A percentile compares a stretch with the other conserved stretches of the same genome.
These are phyloP conservation scores for Intubia oerlemansii DNA, from an alignment of 2,329 filamentous ascomycete genomes.

Conservation along the genomic window DNA sequence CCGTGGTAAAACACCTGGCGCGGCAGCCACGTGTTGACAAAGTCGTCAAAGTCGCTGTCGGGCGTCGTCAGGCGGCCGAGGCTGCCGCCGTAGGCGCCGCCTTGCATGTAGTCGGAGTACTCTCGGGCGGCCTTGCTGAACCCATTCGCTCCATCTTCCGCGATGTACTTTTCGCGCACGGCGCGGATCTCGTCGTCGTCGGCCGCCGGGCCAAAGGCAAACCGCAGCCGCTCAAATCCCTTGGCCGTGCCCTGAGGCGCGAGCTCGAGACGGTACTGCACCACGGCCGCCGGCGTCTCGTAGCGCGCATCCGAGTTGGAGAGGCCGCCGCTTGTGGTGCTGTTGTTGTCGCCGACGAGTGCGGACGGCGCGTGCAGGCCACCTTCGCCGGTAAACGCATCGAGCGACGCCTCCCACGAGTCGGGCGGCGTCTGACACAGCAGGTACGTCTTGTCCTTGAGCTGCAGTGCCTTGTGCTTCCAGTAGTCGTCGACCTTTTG, in stretches of 20 bases:
- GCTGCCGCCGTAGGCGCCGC: too few species aligned
- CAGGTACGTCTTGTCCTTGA: conserved; percentile 35
- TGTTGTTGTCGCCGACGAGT: too few species aligned
- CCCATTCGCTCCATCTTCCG: too few species aligned
- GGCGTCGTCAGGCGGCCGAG: conserved; percentile 29
- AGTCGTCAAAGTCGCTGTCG: conserved; percentile 31
- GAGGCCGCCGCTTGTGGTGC: too few species aligned
- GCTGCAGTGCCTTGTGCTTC: conserved; percentile 31
- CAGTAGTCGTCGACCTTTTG: conserved; percentile 34
- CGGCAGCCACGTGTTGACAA: conserved; percentile 36
- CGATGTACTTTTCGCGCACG: too few species aligned
- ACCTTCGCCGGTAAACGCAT: conserved; percentile 32
- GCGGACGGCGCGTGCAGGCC: conserved; percentile 29
- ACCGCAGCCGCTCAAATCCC: too few species aligned
- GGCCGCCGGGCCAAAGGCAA: conserved; percentile 31
- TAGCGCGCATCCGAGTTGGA: conserved; percentile 30
- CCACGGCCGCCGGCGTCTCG: conserved; percentile 29
- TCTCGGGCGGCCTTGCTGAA: conserved; percentile 21
- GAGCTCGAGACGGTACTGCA: conserved; percentile 26
- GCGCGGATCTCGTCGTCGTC: too few species aligned
- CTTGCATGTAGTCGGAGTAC: conserved; percentile 29
- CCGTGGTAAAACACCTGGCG: conserved; percentile 37
- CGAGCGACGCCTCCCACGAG: conserved; percentile 30
- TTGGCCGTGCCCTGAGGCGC: too few species aligned
- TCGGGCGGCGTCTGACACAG: conserved; percentile 27